These are phyloP conservation scores for Globisporangium echinulatum DNA, from an alignment of 352 stramenopile species.

Conservation along the genomic window DNA sequence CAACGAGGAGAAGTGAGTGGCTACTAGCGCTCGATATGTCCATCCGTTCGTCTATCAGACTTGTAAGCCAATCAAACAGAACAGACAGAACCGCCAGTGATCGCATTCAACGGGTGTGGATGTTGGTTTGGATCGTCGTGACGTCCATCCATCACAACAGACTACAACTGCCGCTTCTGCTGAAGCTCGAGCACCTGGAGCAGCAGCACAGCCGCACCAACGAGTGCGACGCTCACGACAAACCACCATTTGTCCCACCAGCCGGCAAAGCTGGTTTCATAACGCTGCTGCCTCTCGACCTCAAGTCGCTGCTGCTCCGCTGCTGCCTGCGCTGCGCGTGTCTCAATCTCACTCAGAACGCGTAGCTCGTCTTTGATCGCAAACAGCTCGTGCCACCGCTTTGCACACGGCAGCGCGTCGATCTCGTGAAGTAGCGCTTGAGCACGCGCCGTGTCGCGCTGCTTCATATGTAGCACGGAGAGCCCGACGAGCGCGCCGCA, in stretches of 20 bases:
- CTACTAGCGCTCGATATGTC: not conserved
- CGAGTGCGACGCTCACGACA: slow-evolving; percentile 7
- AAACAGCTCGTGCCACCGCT: slow-evolving; percentile 27
- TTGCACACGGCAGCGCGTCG: slow-evolving; percentile 23
- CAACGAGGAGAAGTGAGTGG: not conserved
- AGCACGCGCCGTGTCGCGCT: slow-evolving; percentile 25
- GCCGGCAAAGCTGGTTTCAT: slow-evolving; percentile 9
- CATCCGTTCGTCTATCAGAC: too few relatives aligned
- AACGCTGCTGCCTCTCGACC: not conserved
- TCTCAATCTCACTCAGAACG: slow-evolving; percentile 6
- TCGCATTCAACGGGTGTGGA: not conserved
- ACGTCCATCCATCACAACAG: too few relatives aligned
- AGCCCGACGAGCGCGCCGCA: slow-evolving; percentile 44
- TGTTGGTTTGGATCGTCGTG: too few relatives aligned
- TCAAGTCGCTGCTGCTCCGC: slow-evolving; percentile 4
- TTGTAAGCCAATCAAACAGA: not conserved
- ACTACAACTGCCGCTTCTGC: slow-evolving; percentile 1
- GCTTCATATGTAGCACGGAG: slow-evolving; percentile 51
- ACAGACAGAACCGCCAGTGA: not conserved
- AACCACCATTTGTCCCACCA: slow-evolving; percentile 20
- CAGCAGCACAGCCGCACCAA: slow-evolving; percentile 6
- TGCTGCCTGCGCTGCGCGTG: not conserved
- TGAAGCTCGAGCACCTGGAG: slow-evolving; percentile 13
- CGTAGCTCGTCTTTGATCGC: slow-evolving; percentile 36
- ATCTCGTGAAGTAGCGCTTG: slow-evolving; percentile 34